These are phyloP conservation scores for Scheffersomyces lignicola DNA, from an alignment of 1,139 yeast genomes.

Conservation along the genomic window DNA sequence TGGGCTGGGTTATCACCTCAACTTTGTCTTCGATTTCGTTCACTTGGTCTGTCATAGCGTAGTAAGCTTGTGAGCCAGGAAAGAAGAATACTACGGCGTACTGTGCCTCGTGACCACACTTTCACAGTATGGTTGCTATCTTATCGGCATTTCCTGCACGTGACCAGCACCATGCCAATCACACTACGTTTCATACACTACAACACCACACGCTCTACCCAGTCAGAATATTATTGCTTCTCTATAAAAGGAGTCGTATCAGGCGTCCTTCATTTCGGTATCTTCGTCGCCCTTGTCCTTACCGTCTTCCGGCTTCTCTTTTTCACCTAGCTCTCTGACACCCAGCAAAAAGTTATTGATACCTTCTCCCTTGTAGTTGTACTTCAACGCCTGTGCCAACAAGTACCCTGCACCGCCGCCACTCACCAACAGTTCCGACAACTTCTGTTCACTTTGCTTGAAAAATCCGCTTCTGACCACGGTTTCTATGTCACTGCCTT, in stretches of 20 bases:
- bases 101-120: too few species aligned
- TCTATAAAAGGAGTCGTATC: too few species aligned
- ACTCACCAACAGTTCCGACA: conserved; percentile 43
- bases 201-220: background rate
- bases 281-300: conserved; percentile 5
- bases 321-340: conserved; percentile 31
- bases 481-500: conserved; percentile 39
- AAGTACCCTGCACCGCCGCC: conserved; percentile 52
- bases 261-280: too few species aligned
- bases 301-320: conserved; percentile 4
- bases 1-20: conserved; percentile 23
- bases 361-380: conserved; percentile 60
- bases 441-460: conserved; percentile 44
- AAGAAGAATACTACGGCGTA: too few species aligned
- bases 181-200: background rate
- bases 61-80: too few species aligned
- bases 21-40: conserved; percentile 12
- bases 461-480: conserved; percentile 57
- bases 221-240: conserved; percentile 1
- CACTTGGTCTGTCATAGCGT: background rate
- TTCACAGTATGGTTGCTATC: background rate
- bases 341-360: conserved; percentile 54
- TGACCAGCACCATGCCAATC: background rate
- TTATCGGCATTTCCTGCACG: background rate
- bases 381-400: conserved; percentile 52